These are phyloP conservation scores for Coemansia sp. DNA, from an alignment of 192 early-diverging fungal genomes.

Conservation along the genomic window DNA sequence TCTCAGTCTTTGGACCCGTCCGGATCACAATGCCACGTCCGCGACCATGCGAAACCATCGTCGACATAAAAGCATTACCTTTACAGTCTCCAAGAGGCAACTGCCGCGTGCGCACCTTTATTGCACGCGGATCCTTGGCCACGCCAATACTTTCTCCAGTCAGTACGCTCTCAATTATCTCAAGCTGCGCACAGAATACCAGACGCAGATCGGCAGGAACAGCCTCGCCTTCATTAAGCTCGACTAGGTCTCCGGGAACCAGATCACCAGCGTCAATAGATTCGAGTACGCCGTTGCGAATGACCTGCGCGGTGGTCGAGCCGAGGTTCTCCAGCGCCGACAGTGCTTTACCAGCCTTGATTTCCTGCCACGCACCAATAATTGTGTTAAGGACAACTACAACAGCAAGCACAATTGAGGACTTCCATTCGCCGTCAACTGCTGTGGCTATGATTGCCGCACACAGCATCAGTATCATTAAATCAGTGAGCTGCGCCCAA, in stretches of 20 bases:
- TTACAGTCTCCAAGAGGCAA: conserved; percentile 87
- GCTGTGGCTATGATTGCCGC: conserved; percentile 79
- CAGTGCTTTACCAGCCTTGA: conserved; percentile 89
- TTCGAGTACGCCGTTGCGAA: conserved; percentile 73
- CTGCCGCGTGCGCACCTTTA: conserved; percentile 51
- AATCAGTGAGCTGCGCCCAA: conserved; percentile 85
- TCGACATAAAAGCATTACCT: conserved; percentile 97
- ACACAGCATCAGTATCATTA: conserved; percentile 91
- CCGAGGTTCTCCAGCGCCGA: conserved; percentile 83
- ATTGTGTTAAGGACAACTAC: conserved; percentile 87
- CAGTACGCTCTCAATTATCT: conserved; percentile 68
- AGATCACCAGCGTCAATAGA: conserved; percentile 73
- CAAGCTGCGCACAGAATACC: conserved; percentile 61
- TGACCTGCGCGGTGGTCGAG: conserved; percentile 74
- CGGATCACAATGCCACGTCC: conserved; percentile 91
- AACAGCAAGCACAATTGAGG: conserved; percentile 70
- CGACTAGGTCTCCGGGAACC: conserved; percentile 88
- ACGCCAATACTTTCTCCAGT: conserved; percentile 74
- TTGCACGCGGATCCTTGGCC: conserved; percentile 59
- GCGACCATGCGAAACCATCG: conserved; percentile 84
- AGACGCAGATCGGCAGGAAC: conserved; percentile 84
- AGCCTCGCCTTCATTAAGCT: conserved; percentile 80
- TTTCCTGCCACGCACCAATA: conserved; percentile 95
- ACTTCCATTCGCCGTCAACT: conserved; percentile 80
- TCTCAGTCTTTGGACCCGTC: conserved; percentile 85